These are phyloP conservation scores for Schwanniomyces vanrijiae DNA, from an alignment of 805 yeast species.

Conservation along the genomic window DNA sequence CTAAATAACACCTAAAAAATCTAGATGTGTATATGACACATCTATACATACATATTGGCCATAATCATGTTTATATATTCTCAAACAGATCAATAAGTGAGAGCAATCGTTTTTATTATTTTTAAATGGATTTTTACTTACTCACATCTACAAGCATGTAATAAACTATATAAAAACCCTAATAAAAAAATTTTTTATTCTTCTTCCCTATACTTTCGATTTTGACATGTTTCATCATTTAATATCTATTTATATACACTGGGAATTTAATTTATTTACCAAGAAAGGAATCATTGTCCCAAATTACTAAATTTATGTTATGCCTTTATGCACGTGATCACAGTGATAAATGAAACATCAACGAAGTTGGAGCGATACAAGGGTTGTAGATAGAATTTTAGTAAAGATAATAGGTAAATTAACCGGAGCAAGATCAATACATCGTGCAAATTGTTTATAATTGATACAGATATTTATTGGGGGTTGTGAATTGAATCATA, in stretches of 20 bases:
- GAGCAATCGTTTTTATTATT: no score
- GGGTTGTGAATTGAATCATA: background rate
- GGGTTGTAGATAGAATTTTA: background rate
- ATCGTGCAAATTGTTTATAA: background rate
- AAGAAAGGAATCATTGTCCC: background rate
- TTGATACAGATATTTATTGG: background rate
- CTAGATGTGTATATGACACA: no score
- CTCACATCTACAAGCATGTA: no score
- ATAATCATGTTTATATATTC: no score
- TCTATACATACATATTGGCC: no score
- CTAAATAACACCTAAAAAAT: background rate
- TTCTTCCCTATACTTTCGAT: no score
- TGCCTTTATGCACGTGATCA: background rate
- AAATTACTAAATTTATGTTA: background rate
- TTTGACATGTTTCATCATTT: no score
- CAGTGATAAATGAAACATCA: background rate
- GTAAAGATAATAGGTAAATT: background rate
- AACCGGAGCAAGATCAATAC: background rate
- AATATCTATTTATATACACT: no score
- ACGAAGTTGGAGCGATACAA: background rate
- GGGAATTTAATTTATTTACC: background rate
- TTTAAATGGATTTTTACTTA: no score
- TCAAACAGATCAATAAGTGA: no score
- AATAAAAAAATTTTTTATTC: no score
- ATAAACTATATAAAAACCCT: no score